These are phyloP conservation scores for Ophiognomonia clavigignenti-juglandacearum DNA, from an alignment of 2,329 filamentous ascomycete genomes.

Conservation along the genomic window DNA sequence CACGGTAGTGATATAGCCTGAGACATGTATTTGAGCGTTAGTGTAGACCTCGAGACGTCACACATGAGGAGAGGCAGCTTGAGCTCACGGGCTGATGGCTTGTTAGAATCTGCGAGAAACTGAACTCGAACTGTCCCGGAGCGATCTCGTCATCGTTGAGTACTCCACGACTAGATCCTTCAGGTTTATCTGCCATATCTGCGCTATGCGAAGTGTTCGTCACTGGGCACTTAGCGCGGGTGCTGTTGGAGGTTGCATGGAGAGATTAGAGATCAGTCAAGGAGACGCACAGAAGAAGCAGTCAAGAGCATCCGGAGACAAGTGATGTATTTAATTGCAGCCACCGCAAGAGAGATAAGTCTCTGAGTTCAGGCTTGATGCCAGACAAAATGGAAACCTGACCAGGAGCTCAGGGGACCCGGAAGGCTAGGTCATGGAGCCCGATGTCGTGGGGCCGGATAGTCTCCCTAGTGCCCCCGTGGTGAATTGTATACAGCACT, in stretches of 20 bases:
- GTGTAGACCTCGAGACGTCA: no score
- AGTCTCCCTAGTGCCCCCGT: no score
- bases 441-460: constrained; percentile 6
- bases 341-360: neutral
- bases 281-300: no score
- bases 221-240: no score
- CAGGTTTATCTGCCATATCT: constrained; percentile 12
- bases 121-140: constrained; percentile 11
- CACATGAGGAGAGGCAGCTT: no score
- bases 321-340: no score
- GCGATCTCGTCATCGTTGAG: constrained; percentile 10
- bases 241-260: no score
- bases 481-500: no score
- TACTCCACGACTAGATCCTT: constrained; percentile 9
- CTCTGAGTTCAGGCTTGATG: neutral
- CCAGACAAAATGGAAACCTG: neutral
- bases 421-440: constrained; percentile 12
- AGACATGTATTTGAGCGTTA: no score
- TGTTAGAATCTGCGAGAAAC: constrained; percentile 8
- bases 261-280: no score
- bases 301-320: no score
- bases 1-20: constrained; percentile 11
- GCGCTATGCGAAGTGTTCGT: no score
- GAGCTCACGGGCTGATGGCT: constrained; percentile 4
- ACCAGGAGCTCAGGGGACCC: constrained; percentile 10